A percentile compares a stretch with the other conserved stretches of the same genome.
Evolutionary conservation across 495 filamentous ascomycete genomes (phyloP).

Genomic region (Penicillium canariense): DNA sequence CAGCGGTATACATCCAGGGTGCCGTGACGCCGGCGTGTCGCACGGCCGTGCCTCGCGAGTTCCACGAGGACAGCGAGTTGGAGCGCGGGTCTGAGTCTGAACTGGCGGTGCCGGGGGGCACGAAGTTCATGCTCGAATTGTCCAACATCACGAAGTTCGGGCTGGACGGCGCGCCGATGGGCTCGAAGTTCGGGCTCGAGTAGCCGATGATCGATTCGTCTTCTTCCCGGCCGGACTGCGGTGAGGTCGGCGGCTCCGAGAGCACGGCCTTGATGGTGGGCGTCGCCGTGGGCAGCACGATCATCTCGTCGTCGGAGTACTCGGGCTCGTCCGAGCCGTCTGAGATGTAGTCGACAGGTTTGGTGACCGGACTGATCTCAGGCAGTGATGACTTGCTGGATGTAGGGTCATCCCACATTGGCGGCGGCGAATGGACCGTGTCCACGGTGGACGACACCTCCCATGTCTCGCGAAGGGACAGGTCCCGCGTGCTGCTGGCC

Average conservation of each 20-base stretch:
- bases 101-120: constrained; percentile 34
- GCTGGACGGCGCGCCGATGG: constrained; percentile 45
- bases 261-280: constrained; percentile 44
- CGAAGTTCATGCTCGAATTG: constrained; percentile 48
- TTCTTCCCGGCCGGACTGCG: constrained; percentile 11
- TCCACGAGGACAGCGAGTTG: constrained; percentile 47
- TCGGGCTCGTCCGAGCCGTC: constrained; percentile 26
- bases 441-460: constrained; percentile 44
- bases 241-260: constrained; percentile 30
- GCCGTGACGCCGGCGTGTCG: constrained; percentile 32
- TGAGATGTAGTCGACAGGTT: constrained; percentile 20
- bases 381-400: constrained; percentile 46
- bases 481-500: constrained; percentile 32
- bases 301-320: constrained; percentile 42
- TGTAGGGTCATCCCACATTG: constrained; percentile 44
- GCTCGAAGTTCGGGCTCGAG: constrained; percentile 45
- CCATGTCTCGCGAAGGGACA: constrained; percentile 36
- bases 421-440: constrained; percentile 39
- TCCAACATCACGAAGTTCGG: constrained; percentile 46
- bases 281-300: constrained; percentile 33
- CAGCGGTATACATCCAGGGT: constrained; percentile 37
- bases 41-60: constrained; percentile 51
- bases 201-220: constrained; percentile 27
- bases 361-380: constrained; percentile 25
- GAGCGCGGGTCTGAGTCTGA: constrained; percentile 40